phyloP scores from a whole-genome alignment of 441 rosid species.

The Omphalea diandra region DNA sequence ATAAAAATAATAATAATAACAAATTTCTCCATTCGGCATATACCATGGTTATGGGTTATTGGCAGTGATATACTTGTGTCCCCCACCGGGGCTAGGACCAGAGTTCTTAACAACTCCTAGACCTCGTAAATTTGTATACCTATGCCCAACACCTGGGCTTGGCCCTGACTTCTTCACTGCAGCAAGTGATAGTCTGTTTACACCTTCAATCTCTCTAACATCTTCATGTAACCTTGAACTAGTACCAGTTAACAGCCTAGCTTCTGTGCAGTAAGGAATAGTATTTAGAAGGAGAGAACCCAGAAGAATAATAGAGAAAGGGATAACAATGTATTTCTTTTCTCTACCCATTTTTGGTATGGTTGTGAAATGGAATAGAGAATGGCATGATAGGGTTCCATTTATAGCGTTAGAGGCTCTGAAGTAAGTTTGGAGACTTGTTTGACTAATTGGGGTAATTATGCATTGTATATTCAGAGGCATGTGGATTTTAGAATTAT shows the following conservation, averaged over 20 bases:
- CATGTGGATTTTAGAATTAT: conserved; percentile 19
- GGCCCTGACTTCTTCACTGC: conserved; percentile 35
- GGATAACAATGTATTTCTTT: not conserved
- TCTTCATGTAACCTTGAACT: conserved; percentile 14
- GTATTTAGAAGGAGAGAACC: conserved; percentile 15
- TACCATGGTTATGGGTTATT: conserved; percentile 21
- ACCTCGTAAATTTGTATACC: conserved; percentile 1
- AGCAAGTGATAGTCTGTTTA: conserved; percentile 1
- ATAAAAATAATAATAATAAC: not conserved
- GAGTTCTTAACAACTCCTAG: conserved; percentile 9
- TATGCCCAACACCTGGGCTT: conserved; percentile 33
- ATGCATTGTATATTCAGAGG: not conserved
- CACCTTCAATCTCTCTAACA: conserved; percentile 4
- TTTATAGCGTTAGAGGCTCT: conserved; percentile 23
- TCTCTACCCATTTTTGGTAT: conserved; percentile 21
- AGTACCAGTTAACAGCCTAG: conserved; percentile 16
- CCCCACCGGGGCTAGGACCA: conserved; percentile 40
- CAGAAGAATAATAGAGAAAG: conserved; percentile 20
- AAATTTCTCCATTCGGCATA: not conserved
- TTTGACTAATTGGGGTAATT: conserved; percentile 15
- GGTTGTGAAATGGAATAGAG: not conserved
- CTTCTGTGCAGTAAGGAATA: conserved; percentile 14
- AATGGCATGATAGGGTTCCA: not conserved
- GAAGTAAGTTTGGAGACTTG: conserved; percentile 12
- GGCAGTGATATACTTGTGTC: conserved; percentile 23